These are phyloP conservation scores for Lactarius quietus DNA, from an alignment of 768 basidiomycete species.

Conservation along the genomic window DNA sequence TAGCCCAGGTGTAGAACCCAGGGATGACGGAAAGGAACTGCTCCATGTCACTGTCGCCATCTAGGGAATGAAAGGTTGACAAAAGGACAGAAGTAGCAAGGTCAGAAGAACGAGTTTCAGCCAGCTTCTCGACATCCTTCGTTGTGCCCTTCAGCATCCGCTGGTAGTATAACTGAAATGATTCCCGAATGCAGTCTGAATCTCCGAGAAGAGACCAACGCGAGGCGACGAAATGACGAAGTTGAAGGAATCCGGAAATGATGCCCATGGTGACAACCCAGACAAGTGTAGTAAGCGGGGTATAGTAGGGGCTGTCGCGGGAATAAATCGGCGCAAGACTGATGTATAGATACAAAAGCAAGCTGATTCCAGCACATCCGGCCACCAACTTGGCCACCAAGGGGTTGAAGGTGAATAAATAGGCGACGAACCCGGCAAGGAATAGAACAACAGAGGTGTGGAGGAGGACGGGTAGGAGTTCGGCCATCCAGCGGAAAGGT, in stretches of 20 bases:
- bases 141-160: not conserved
- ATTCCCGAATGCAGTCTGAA: not conserved
- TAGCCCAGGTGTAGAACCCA: not conserved
- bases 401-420: not conserved
- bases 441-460: constrained; percentile 8
- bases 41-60: constrained; percentile 3
- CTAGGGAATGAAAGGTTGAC: not conserved
- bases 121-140: constrained; percentile 4
- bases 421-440: not conserved
- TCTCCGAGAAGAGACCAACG: not conserved
- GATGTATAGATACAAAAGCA: not conserved
- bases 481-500: not conserved
- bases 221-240: not conserved
- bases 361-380: not conserved
- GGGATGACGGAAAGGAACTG: constrained; percentile 5
- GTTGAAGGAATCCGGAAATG: not conserved
- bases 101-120: not conserved
- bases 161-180: not conserved
- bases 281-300: not conserved
- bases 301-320: not conserved
- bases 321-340: not conserved
- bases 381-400: not conserved
- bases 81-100: not conserved
- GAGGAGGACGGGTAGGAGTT: not conserved
- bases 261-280: not conserved